These are phyloP conservation scores for Talaromyces sp. DNA, from an alignment of 2,329 filamentous ascomycete genomes.

Conservation along the genomic window DNA sequence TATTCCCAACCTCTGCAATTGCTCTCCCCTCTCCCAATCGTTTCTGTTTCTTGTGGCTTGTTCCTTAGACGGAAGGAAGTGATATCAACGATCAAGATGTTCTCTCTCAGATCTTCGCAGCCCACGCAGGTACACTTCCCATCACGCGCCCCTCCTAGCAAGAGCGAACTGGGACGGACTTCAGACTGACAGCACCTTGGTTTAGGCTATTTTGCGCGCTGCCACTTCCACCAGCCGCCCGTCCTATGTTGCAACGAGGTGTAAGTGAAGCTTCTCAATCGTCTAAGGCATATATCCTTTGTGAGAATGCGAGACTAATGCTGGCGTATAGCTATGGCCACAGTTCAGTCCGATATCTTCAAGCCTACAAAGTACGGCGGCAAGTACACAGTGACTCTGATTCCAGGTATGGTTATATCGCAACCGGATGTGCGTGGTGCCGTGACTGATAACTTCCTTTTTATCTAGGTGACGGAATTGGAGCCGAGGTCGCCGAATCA, in stretches of 20 bases:
- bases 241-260: constrained; percentile 52
- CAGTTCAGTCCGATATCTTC: constrained; percentile 91
- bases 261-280: constrained; percentile 40
- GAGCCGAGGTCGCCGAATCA: constrained; percentile 93
- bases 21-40: constrained; percentile 11
- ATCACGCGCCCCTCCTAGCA: constrained; percentile 43
- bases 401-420: constrained; percentile 64
- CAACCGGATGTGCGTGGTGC: not conserved
- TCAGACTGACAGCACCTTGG: constrained; percentile 46
- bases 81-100: constrained; percentile 32
- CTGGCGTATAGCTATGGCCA: constrained; percentile 60
- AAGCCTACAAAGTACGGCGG: constrained; percentile 98
- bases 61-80: constrained; percentile 14
- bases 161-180: constrained; percentile 31
- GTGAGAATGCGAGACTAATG: constrained; percentile 14
- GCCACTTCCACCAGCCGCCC: constrained; percentile 46
- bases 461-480: constrained; percentile 77
- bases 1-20: constrained; percentile 20
- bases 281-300: not conserved
- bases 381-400: constrained; percentile 98
- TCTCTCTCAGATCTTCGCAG: constrained; percentile 39
- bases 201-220: constrained; percentile 51
- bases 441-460: not conserved
- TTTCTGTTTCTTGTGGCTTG: constrained; percentile 1
- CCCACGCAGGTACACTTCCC: constrained; percentile 35